Base-by-base conservation (phyloP, 352 stramenopile genomes). In the Pythium brachiatum region DNA sequence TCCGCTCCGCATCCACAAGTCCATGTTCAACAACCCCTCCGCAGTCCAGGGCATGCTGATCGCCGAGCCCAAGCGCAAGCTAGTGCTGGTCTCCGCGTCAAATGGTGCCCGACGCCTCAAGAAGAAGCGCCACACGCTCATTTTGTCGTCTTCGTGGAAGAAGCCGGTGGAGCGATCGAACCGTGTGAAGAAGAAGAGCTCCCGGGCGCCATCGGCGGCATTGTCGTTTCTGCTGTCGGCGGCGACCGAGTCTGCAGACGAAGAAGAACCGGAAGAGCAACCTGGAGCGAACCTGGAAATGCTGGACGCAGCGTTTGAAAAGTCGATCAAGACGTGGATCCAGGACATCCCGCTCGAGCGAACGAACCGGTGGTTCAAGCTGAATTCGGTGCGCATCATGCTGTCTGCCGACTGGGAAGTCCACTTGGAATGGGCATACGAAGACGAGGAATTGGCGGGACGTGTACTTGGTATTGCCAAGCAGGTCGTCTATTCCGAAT, bases 61-160 rank as follows among this genome's bases (percentile, higher is more conserved):
- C 52, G 82, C 82, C 0, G 87, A 95, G 46, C 68, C 77, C 7
- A 94, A 91, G 58, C 81, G 85, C n/a, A 94, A 92, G 55, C 58
- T 93, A 20, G 78, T 94, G 69, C 67, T 92, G 7, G 79, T 95
- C 0, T 87, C 85, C 8, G 73, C 57, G 36, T 75, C 77, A 9
- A 91, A 82, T 27, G 86, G 81, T 11, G 76, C 78, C 4, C 72
- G 87, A 7, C 80, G 87, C 13, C 62, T 95, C 23, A 95, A 94
- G 60, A 95, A 95, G 69, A 93, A 93, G 60, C 84, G 85, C n/a
- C 87, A 95, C 69, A 71, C 76, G 26, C 66, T 95, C 9, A 79
- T 76, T 21, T 94, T 90, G 57, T 79, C 81, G 44, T 88, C 83
- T 39, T 85, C 85, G 18, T 95, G 87, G 87, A 93, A 95, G 63